Percentiles rank a stretch among this genome's conserved stretches.
phyloP scores from a whole-genome alignment of 2,329 filamentous ascomycete genomes.

The Fusarium verticillioides region DNA sequence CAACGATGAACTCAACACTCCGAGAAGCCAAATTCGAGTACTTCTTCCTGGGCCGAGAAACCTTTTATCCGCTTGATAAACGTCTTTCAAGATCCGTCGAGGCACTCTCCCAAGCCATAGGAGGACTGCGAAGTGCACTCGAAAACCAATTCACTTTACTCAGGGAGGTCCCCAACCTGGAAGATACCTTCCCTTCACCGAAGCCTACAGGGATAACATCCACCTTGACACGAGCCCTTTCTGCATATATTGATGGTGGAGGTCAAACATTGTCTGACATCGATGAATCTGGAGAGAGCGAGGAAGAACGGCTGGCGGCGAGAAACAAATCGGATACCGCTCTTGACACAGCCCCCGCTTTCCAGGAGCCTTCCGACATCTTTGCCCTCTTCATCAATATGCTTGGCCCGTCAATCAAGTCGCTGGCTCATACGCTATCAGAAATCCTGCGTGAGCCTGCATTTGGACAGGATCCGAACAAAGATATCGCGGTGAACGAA shows the following conservation, averaged over 20 bases:
- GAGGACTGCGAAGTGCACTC: conserved; percentile 89
- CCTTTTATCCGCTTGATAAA: conserved; percentile 81
- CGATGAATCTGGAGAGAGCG: conserved; percentile 71
- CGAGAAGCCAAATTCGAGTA: conserved; percentile 91
- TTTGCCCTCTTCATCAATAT: conserved; percentile 91
- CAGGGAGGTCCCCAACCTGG: conserved; percentile 63
- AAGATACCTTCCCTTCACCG: conserved; percentile 27
- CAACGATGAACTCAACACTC: conserved; percentile 78
- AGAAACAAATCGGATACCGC: conserved; percentile 47
- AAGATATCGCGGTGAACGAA: conserved; percentile 78
- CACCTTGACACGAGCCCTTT: conserved; percentile 42
- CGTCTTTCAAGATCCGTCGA: conserved; percentile 86
- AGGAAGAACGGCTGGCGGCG: conserved; percentile 54
- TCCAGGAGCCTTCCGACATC: conserved; percentile 79
- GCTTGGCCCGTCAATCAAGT: conserved; percentile 95
- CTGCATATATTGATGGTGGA: conserved; percentile 52
- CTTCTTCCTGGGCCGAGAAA: conserved; percentile 82
- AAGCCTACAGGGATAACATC: conserved; percentile 40
- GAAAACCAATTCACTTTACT: conserved; percentile 88
- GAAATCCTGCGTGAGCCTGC: conserved; percentile 89
- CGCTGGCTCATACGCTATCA: conserved; percentile 88
- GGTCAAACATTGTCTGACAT: conserved; percentile 68
- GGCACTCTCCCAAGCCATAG: conserved; percentile 85
- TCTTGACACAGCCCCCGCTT: conserved; percentile 50
- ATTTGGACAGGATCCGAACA: conserved; percentile 75